Evolutionary conservation across 352 stramenopile species (phyloP), one percentile per base, ranked within the genome.

Genomic region (Globisporangium perplexum): DNA sequence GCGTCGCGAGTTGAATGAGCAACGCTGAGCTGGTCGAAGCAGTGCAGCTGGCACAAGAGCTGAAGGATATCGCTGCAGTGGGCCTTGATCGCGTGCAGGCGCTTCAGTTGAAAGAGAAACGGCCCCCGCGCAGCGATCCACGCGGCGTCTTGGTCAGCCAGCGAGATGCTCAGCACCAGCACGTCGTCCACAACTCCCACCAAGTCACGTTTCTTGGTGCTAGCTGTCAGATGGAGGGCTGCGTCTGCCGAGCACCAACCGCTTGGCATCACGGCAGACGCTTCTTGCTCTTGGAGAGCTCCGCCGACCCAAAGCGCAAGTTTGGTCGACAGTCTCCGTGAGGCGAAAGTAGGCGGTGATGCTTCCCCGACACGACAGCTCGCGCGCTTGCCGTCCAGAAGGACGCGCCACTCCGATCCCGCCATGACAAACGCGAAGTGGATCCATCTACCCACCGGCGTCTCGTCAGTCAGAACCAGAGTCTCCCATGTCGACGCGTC

Each of bases 21-120:
- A 14, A 3, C n/a, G 14, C 20, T 46, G 8, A 20, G n/a, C 8
- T 33, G 12, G 6, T 11, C 11, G n/a, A 30, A 55, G 12, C 41
- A 44, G 15, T 50, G 30, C 4, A 77, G 48, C 38, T 59, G 65
- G 17, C 62, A 75, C n/a, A 84, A 50, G 17, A 84, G 38, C 6
- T 62, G 47, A 26, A 84, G 52, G 18, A 80, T 41, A 14, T 74
- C 58, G 5, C 28, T 41, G 47, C 62, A 74, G 22, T 80, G 45
- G 5, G 2, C 57, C 50, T 76, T 64, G 18, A 57, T 36, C 7
- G 65, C 23, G 30, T 70, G 28, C 4, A 61, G 61, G 18, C 66
- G 67, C 41, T 80, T 77, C 26, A 79, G 59, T 11, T 61, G 69
- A 39, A 81, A 68, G 7, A 84, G 55, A 54, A 67, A n/a, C 1